Base-by-base conservation (phyloP, 352 stramenopile genomes). In the Achlya hypogyna region DNA sequence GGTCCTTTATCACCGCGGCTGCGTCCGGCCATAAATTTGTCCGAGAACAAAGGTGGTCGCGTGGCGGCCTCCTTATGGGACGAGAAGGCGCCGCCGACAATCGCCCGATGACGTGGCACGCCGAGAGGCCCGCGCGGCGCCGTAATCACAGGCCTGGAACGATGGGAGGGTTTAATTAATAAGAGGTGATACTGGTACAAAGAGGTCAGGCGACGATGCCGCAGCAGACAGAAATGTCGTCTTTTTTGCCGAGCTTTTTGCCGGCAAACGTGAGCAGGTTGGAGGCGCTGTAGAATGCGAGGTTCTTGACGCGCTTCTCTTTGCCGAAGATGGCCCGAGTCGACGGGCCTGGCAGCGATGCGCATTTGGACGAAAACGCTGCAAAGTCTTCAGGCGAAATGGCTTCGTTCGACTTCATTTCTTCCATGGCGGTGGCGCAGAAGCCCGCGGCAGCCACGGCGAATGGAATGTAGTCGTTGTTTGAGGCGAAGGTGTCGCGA, bases 251-350 rank as follows among this genome's bases (percentile, higher is more conserved):
- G 45, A 91, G 74, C 67, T 91, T 86, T 76, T 95, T 95, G 78
- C 91, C 81, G 47, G 86, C 86, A 63, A 95, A 95, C 35, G 84
- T 78, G n/a, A 95, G 76, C 54, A 95, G 70, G 64, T 93, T 93
- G 42, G 86, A 93, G 47, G 86, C 86, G 65, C 80, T 92, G 77
- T 95, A 95, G 70, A 93, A 95, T 45, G 86, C 86, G 16, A 95
- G 67, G 31, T 91, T 85, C 22, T 86, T 83, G 60, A 95, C 86
- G 62, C 86, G 86, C 68, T 86, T 84, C 72, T 95, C 86, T 51
- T 93, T 93, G 49, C 71, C 75, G 60, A 95, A 92, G 18, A 79
- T 78, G 0, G 75, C 56, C 3, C 86, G 83, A 32, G 75, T 79
- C 38, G 85, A 74, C 53, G 86, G 74, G n/a, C 73, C 78, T n/a